Percentiles rank a stretch among this genome's conserved stretches.
Evolutionary conservation across 495 filamentous ascomycete species (phyloP).

Genomic region (Hypoxylon cercidicola): DNA sequence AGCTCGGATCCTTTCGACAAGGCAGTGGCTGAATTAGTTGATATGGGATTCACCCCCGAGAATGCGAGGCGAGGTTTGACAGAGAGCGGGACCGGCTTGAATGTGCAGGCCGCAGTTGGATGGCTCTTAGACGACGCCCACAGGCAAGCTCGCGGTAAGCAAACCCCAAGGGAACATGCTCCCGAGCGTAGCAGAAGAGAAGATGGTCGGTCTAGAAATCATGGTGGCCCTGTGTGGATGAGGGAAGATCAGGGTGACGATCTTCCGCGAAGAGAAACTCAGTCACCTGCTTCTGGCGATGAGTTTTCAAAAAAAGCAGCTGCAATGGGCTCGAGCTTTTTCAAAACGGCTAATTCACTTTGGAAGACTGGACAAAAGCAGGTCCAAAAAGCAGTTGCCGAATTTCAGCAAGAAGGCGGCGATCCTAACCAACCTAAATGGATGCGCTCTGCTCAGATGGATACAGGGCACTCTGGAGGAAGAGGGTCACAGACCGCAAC

Average conservation of each 20-base stretch:
- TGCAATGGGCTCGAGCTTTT: conserved; percentile 80
- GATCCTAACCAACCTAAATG: conserved; percentile 91
- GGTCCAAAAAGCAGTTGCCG: conserved; percentile 92
- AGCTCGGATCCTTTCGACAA: conserved; percentile 73
- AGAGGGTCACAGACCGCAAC: conserved; percentile 58
- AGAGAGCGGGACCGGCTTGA: conserved; percentile 78
- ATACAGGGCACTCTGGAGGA: conserved; percentile 43
- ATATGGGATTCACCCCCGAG: conserved; percentile 92
- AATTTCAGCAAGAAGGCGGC: conserved; percentile 76
- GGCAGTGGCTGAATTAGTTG: conserved; percentile 88
- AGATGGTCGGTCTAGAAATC: conserved; percentile 48
- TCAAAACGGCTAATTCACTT: conserved; percentile 92
- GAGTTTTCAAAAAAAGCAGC: conserved; percentile 85
- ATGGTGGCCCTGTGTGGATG: conserved; percentile 50
- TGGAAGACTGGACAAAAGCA: conserved; percentile 96
- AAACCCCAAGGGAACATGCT: conserved; percentile 34
- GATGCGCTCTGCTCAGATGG: conserved; percentile 78
- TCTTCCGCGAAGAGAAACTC: conserved; percentile 62
- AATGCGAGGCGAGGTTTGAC: conserved; percentile 80
- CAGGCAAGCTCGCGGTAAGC: conserved; percentile 62
- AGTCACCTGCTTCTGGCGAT: conserved; percentile 70
- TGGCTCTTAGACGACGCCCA: conserved; percentile 94
- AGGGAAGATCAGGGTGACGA: conserved; percentile 46
- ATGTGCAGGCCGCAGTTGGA: conserved; percentile 89
- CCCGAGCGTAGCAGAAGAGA: conserved; percentile 38